These are phyloP conservation scores for Fusarium sp. DNA, from an alignment of 2,329 filamentous ascomycete species.

Conservation along the genomic window DNA sequence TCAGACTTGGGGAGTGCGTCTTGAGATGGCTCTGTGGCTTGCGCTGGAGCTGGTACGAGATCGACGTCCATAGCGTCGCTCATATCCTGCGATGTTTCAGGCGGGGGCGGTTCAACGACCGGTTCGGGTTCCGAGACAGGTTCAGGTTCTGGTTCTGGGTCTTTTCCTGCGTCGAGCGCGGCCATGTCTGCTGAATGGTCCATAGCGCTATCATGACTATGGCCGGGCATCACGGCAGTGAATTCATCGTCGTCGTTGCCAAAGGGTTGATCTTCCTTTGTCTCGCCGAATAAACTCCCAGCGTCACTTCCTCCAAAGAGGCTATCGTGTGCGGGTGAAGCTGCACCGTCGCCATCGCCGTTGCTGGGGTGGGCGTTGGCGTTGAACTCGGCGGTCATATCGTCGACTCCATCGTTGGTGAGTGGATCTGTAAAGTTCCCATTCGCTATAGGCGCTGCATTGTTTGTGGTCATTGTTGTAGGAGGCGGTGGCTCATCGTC, in stretches of 20 bases:
- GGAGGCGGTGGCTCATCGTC: conserved; percentile 67
- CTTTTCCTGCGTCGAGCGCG: conserved; percentile 43
- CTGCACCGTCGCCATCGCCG: conserved; percentile 61
- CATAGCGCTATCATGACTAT: conserved; percentile 53
- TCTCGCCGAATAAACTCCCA: conserved; percentile 90
- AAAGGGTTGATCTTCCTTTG: conserved; percentile 68
- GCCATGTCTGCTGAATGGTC: conserved; percentile 56
- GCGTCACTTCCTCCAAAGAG: conserved; percentile 83
- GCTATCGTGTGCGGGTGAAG: conserved; percentile 77
- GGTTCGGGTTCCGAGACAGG: background rate
- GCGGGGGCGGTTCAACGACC: conserved; percentile 36
- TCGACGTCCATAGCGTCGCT: conserved; percentile 47
- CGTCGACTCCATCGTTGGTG: conserved; percentile 22
- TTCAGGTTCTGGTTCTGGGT: conserved; percentile 38
- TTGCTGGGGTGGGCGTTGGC: conserved; percentile 12
- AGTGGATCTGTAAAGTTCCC: conserved; percentile 50
- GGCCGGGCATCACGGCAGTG: conserved; percentile 60
- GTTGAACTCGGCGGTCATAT: conserved; percentile 38
- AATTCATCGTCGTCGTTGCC: conserved; percentile 88
- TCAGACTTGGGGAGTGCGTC: conserved; percentile 17
- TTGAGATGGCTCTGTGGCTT: conserved; percentile 19
- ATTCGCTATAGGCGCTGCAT: conserved; percentile 67
- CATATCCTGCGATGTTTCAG: conserved; percentile 6
- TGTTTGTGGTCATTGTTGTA: conserved; percentile 81
- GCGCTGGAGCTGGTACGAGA: conserved; percentile 18